Percentiles rank a stretch among this genome's conserved stretches.
Evolutionary conservation across 768 basidiomycete species (phyloP).

Genomic region (Pholiota molesta): DNA sequence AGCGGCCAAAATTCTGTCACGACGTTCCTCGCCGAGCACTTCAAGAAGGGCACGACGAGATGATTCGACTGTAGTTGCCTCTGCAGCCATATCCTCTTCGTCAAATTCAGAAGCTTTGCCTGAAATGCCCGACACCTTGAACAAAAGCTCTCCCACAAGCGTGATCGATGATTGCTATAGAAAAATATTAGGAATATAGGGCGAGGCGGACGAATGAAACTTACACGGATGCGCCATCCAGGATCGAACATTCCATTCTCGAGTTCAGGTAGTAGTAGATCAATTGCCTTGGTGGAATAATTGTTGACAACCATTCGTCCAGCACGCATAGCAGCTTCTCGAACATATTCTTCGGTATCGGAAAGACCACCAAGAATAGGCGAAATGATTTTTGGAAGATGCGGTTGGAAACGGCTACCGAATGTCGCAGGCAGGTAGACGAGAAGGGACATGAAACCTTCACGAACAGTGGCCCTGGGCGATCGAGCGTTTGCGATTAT

Average conservation of each 20-base stretch:
- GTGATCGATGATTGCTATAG: constrained; percentile 91
- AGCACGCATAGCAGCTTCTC: constrained; percentile 98
- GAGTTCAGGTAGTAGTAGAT: constrained; percentile 90
- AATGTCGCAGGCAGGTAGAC: constrained; percentile 96
- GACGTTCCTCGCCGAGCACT: constrained; percentile 83
- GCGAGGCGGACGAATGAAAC: constrained; percentile 36
- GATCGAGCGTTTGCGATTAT: constrained; percentile 92
- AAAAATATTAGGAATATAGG: constrained; percentile 10
- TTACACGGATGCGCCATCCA: constrained; percentile 92
- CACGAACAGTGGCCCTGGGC: constrained; percentile 86
- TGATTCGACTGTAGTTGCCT: constrained; percentile 68
- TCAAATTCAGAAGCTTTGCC: constrained; percentile 80
- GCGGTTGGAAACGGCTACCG: constrained; percentile 94
- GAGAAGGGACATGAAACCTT: constrained; percentile 98
- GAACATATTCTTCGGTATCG: constrained; percentile 92
- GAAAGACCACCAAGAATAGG: constrained; percentile 92
- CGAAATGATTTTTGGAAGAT: constrained; percentile 90
- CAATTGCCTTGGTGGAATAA: constrained; percentile 90
- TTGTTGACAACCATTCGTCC: constrained; percentile 97
- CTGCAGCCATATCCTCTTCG: constrained; percentile 71
- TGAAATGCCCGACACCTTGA: constrained; percentile 96
- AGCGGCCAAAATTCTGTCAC: constrained; percentile 89
- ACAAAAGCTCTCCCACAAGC: constrained; percentile 92
- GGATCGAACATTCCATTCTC: constrained; percentile 95
- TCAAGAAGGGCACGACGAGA: constrained; percentile 88